A percentile compares a stretch with the other conserved stretches of the same genome.
These are phyloP conservation scores for Cercospora canescens DNA, from an alignment of 2,329 filamentous ascomycete species.

Conservation along the genomic window DNA sequence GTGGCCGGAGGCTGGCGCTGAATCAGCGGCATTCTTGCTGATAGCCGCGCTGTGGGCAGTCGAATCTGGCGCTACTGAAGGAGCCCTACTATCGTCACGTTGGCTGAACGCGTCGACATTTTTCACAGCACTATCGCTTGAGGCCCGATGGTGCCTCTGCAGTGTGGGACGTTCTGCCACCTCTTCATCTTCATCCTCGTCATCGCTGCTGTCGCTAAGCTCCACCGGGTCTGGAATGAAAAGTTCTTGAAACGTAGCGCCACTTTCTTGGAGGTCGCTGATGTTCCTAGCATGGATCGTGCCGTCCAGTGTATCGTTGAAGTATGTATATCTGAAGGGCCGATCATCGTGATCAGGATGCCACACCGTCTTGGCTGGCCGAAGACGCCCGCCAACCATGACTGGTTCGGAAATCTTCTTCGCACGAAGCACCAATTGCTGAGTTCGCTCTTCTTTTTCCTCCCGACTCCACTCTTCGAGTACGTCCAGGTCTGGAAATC, in stretches of 20 bases:
- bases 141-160: not conserved
- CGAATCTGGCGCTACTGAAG: conserved; percentile 12
- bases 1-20: conserved; percentile 23
- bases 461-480: conserved; percentile 87
- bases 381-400: conserved; percentile 83
- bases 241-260: conserved; percentile 78
- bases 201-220: conserved; percentile 65
- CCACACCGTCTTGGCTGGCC: conserved; percentile 77
- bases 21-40: conserved; percentile 15
- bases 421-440: conserved; percentile 70
- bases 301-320: conserved; percentile 94
- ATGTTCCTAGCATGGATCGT: conserved; percentile 97
- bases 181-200: conserved; percentile 45
- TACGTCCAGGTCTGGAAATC: conserved; percentile 83
- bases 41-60: conserved; percentile 7
- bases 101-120: conserved; percentile 7
- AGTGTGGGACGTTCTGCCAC: conserved; percentile 38
- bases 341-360: conserved; percentile 84
- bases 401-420: conserved; percentile 95
- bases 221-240: conserved; percentile 85
- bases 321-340: conserved; percentile 96
- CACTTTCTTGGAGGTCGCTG: conserved; percentile 85
- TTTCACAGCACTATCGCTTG: conserved; percentile 8
- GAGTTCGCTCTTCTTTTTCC: conserved; percentile 81
- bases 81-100: not conserved